These are phyloP conservation scores for Inosperma sp. DNA, from an alignment of 768 basidiomycete species.

Conservation along the genomic window DNA sequence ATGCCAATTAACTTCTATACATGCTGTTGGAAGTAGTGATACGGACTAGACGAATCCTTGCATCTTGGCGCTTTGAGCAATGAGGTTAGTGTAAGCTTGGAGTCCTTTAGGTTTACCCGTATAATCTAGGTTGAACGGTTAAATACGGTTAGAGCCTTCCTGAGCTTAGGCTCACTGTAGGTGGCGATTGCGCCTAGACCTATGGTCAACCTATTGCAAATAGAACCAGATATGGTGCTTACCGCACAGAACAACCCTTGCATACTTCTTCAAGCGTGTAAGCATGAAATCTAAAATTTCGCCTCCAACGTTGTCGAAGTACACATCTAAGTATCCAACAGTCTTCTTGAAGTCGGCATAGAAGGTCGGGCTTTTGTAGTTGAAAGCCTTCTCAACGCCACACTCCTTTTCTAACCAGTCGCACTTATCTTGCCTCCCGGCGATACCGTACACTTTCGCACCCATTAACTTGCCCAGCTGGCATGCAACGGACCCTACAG, in stretches of 20 bases:
- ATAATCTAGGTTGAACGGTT: constrained; percentile 40
- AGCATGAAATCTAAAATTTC: constrained; percentile 79
- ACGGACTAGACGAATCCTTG: constrained; percentile 76
- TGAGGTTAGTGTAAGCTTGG: constrained; percentile 61
- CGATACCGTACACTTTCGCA: constrained; percentile 83
- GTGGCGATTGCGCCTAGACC: constrained; percentile 75
- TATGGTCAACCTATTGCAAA: too few relatives aligned
- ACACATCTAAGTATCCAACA: constrained; percentile 78
- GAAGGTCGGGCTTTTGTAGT: constrained; percentile 83
- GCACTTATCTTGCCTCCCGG: constrained; percentile 81
- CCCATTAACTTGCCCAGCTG: constrained; percentile 78
- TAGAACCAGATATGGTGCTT: constrained; percentile 23
- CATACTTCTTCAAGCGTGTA: constrained; percentile 67
- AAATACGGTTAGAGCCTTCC: neutral
- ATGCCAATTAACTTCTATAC: neutral
- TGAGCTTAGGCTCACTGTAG: constrained; percentile 52
- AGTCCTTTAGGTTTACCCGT: constrained; percentile 56
- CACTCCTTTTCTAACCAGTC: constrained; percentile 80
- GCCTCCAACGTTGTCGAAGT: constrained; percentile 78
- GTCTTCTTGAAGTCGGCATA: constrained; percentile 64
- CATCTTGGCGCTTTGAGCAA: constrained; percentile 72
- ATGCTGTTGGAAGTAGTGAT: neutral
- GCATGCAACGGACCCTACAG: constrained; percentile 79
- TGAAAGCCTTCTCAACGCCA: constrained; percentile 76
- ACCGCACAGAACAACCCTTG: constrained; percentile 82